A percentile compares a stretch with the other conserved stretches of the same genome.
phyloP scores from a whole-genome alignment of 169 alveolate genomes.

The Plasmodium fragile region DNA sequence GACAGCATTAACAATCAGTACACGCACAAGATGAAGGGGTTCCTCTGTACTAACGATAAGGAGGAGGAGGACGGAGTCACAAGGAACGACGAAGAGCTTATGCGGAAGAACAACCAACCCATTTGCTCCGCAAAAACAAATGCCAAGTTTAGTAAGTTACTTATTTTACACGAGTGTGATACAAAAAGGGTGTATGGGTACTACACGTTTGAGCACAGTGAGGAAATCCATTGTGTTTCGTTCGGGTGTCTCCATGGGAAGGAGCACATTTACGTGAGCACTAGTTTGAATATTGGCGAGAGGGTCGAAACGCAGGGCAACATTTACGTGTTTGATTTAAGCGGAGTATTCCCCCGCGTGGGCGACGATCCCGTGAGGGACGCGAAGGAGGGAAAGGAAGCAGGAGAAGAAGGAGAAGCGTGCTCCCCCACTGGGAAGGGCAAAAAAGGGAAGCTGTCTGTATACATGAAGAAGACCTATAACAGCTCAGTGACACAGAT shows the following conservation, averaged over 20 bases:
- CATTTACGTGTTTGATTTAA: conserved; percentile 37
- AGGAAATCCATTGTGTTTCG: conserved; percentile 26
- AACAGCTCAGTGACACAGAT: conserved; percentile 43
- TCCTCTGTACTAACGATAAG: not conserved
- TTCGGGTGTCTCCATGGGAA: conserved; percentile 36
- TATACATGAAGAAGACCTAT: conserved; percentile 61
- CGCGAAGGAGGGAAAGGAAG: not conserved
- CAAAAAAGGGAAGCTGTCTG: conserved; percentile 11
- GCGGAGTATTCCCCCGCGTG: conserved; percentile 2
- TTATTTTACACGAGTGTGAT: conserved; percentile 39
- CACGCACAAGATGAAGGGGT: conserved; percentile 46
- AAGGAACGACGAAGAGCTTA: not conserved
- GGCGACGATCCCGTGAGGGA: not conserved
- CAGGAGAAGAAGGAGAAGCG: not conserved
- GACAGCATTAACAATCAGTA: conserved; percentile 61
- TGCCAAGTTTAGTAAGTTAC: conserved; percentile 42
- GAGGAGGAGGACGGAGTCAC: not conserved
- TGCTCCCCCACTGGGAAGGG: not conserved
- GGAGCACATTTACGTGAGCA: conserved; percentile 37
- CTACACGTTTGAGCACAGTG: conserved; percentile 55
- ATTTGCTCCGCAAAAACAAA: conserved; percentile 18
- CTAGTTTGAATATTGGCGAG: conserved; percentile 41
- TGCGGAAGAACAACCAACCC: conserved; percentile 7
- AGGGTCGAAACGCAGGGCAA: conserved; percentile 62
- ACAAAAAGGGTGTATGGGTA: conserved; percentile 18